Evolutionary conservation across 371 early-diverging fungal genomes (phyloP).

Genomic region (Apophysomyces elegans): DNA sequence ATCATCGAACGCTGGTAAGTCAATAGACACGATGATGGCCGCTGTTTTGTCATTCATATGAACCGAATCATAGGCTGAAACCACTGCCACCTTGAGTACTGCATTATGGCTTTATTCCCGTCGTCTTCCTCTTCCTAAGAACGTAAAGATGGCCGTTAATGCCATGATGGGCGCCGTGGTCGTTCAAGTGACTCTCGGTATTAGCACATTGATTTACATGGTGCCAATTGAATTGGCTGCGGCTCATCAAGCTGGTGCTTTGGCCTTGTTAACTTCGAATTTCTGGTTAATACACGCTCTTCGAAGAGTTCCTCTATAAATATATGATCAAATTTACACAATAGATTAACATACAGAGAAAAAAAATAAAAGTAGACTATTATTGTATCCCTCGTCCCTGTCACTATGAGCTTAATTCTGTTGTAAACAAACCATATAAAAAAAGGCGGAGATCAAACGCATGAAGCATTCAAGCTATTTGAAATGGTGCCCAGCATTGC

Average conservation of each 20-base stretch:
- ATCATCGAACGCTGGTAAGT: conserved; percentile 86
- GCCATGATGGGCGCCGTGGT: conserved; percentile 75
- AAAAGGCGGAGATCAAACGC: no score
- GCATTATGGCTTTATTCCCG: conserved; percentile 78
- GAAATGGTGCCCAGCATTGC: no score
- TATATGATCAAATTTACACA: background rate
- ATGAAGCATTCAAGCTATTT: no score
- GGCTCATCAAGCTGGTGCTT: conserved; percentile 94
- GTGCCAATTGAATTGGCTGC: conserved; percentile 94
- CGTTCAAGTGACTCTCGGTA: conserved; percentile 87
- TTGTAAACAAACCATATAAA: no score
- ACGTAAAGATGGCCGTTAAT: conserved; percentile 70
- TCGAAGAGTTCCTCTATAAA: conserved; percentile 58
- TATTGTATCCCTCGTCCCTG: no score
- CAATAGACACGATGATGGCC: background rate
- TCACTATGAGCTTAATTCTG: no score
- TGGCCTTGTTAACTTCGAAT: conserved; percentile 83
- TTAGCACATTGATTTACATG: conserved; percentile 88
- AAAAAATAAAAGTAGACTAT: background rate
- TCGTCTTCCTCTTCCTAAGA: conserved; percentile 71
- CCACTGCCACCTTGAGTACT: conserved; percentile 75
- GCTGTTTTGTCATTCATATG: background rate
- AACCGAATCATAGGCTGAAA: conserved; percentile 64
- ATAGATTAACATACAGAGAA: background rate
- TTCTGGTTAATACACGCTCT: conserved; percentile 84